Base-by-base conservation (phyloP, 495 filamentous ascomycete genomes). In the Daldinia loculata region DNA sequence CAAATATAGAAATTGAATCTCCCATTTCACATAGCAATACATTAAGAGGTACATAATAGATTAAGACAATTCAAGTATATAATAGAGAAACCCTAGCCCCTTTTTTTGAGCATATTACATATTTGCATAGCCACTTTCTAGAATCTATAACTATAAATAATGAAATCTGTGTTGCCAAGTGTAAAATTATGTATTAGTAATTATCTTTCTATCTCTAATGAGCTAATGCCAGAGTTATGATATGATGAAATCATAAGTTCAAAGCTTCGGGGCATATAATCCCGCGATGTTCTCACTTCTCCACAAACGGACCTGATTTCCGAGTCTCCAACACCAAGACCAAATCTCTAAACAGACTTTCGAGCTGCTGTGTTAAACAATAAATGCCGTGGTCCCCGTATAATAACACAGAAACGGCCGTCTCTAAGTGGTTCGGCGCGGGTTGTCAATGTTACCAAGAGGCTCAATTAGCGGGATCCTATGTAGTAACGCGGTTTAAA, bases 401-500 rank as follows among this genome's bases (percentile, higher is more conserved):
- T 2, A 27, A 50, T 19, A 11, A 19, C 3, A 19, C n/a, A 22
- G 9, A 45, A 45, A 32, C 11, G 0, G 3, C 43, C 0, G 3
- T 19, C 29, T 36, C 34, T 17, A 15, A 39, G 8, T 63, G 53
- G 60, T 9, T 17, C 24, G 6, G 24, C 12, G 56, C 15, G 2
- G 45, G 12, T 63, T 43, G 9, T n/a, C 57, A 61, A 66, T 66
- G 52, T 41, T 66, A 71, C 62, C 62, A 56, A 59, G 63, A 62
- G 62, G 68, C 57, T 71, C 63, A 59, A 58, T 63, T 59, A 34
- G 51, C 59, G 30, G 15, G 26, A 67, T 48, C 64, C 69, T 32
- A n/a, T n/a, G n/a, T n/a, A 11, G 69, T 22, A 66, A 67, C 30
- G 64, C 69, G 69, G 69, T 26, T 64, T 48, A 14, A 64, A 0